Conservation (phyloP, 495 filamentous ascomycete genomes). For the Trichocladium antarcticum region DNA sequence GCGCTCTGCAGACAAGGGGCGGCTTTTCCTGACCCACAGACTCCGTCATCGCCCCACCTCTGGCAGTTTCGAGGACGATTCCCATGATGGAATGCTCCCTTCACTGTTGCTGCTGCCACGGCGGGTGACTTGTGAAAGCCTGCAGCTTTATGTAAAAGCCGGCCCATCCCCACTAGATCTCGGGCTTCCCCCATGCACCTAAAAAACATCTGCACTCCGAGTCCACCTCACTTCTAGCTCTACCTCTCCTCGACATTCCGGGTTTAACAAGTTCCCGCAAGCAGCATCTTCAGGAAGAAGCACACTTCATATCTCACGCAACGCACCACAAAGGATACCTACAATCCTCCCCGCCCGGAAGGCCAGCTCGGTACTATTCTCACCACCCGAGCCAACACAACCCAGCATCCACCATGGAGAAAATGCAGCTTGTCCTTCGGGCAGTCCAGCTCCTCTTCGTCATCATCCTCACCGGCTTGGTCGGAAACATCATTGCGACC, state of each 20-base stretch:
- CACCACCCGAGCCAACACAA: background rate
- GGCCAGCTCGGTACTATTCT: background rate
- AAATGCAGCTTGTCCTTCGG: conserved; percentile 31
- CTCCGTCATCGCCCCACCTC: conserved; percentile 22
- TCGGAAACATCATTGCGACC: conserved; percentile 41
- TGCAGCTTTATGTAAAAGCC: conserved; percentile 2
- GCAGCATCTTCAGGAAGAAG: no score
- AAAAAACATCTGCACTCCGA: no score
- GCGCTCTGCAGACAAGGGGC: background rate
- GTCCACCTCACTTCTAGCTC: no score
- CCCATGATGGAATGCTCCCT: conserved; percentile 15
- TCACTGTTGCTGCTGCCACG: background rate
- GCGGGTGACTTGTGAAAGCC: no score
- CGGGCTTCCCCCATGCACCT: background rate
- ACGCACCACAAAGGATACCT: no score
- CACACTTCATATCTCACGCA: no score
- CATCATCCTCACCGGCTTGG: conserved; percentile 36
- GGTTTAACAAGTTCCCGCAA: no score
- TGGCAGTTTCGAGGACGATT: conserved; percentile 8
- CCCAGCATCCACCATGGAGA: conserved; percentile 25
- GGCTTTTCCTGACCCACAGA: background rate
- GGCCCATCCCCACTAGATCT: background rate
- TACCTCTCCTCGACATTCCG: no score
- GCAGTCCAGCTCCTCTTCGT: conserved; percentile 33
- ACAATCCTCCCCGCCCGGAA: no score